Conservation (phyloP, 2,329 filamentous ascomycete species). For the Boeremia exigua region DNA sequence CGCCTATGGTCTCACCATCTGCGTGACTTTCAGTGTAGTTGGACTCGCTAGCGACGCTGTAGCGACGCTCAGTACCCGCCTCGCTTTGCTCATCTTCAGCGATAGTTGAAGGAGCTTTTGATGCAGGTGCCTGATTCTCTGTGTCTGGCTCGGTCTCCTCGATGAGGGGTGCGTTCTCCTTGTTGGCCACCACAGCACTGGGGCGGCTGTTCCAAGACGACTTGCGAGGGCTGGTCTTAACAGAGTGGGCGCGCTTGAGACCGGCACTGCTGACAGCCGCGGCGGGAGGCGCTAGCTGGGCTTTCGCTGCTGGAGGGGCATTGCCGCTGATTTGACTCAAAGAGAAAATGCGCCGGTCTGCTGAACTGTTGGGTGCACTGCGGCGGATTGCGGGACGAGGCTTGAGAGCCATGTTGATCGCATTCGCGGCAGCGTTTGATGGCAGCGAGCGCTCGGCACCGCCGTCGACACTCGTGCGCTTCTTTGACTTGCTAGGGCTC, state of each 20-base stretch:
- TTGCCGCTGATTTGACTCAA: conserved; percentile 89
- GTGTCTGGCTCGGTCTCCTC: conserved; percentile 52
- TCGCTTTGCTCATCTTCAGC: conserved; percentile 45
- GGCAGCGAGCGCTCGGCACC: conserved; percentile 42
- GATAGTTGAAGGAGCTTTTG: conserved; percentile 30
- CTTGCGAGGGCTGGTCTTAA: conserved; percentile 48
- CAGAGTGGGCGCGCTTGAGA: conserved; percentile 57
- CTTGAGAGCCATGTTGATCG: conserved; percentile 57
- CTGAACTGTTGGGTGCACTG: conserved; percentile 46
- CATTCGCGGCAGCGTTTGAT: conserved; percentile 45
- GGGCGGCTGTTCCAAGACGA: conserved; percentile 45
- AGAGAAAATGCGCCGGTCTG: conserved; percentile 79
- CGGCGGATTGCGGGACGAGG: conserved; percentile 51
- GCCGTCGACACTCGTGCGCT: conserved; percentile 42
- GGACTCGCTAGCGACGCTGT: conserved; percentile 44
- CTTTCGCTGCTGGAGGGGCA: conserved; percentile 57
- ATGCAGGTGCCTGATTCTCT: conserved; percentile 22
- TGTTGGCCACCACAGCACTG: conserved; percentile 46
- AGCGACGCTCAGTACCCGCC: conserved; percentile 49
- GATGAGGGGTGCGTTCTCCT: conserved; percentile 56
- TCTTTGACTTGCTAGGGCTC: conserved; percentile 44
- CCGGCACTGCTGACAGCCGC: conserved; percentile 51
- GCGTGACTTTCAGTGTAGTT: conserved; percentile 41
- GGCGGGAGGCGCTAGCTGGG: conserved; percentile 38
- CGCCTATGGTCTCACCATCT: conserved; percentile 44